Percentiles rank a stretch among this genome's conserved stretches.
These are phyloP conservation scores for Lactarius sp. DNA, from an alignment of 768 basidiomycete genomes.

Conservation along the genomic window DNA sequence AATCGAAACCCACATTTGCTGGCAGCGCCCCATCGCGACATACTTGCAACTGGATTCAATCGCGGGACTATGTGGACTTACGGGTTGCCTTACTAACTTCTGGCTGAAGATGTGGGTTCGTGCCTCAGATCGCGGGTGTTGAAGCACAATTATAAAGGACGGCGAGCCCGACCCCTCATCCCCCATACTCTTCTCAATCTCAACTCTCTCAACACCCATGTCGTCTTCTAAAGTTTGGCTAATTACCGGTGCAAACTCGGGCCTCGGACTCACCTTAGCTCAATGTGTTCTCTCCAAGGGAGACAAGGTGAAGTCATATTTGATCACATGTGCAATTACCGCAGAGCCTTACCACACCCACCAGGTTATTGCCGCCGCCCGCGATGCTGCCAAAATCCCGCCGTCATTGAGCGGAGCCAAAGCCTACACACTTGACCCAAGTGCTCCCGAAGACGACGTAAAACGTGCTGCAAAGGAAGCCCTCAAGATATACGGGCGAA, in stretches of 20 bases:
- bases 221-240: conserved; percentile 14
- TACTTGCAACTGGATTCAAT: no score
- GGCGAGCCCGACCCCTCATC: not conserved
- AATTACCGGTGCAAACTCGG: conserved; percentile 20
- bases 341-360: not conserved
- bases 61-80: no score
- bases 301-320: not conserved
- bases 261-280: conserved; percentile 13
- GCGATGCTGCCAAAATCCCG: not conserved
- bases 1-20: no score
- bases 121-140: no score
- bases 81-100: no score
- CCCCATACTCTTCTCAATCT: not conserved
- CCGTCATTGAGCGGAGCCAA: not conserved
- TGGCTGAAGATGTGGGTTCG: no score
- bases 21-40: no score
- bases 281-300: not conserved
- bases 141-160: not conserved
- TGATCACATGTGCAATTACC: no score
- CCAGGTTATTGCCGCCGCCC: not conserved
- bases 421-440: not conserved
- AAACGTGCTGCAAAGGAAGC: not conserved
- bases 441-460: conserved; percentile 5
- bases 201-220: not conserved
- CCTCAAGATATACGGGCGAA: conserved; percentile 16